phyloP scores from a whole-genome alignment of 345 rosid genomes.

The Moricandia moricandioides region DNA sequence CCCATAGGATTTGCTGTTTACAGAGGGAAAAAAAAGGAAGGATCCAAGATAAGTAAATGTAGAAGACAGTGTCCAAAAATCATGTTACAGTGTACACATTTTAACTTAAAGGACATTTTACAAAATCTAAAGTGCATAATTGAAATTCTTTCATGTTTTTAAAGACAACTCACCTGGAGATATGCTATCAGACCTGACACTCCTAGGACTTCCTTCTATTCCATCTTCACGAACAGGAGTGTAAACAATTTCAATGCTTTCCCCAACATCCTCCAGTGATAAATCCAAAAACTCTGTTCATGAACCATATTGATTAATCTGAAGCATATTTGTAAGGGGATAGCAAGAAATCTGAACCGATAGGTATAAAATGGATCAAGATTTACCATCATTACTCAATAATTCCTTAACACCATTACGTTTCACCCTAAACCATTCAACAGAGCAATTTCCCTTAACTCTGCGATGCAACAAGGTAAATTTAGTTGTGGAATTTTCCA shows the following conservation, averaged over 20 bases:
- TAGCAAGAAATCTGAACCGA: conserved; percentile 9
- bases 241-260: conserved; percentile 70
- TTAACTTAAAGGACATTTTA: conserved; percentile 3
- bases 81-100: conserved; percentile 2
- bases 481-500: conserved; percentile 11
- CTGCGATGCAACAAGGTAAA: conserved; percentile 42
- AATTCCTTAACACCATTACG: conserved; percentile 61
- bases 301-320: conserved; percentile 17
- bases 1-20: conserved; percentile 87
- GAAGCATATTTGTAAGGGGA: conserved; percentile 7
- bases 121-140: background rate
- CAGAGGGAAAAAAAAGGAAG: too few relatives aligned
- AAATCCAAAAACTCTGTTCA: conserved; percentile 75
- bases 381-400: conserved; percentile 63
- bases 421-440: conserved; percentile 86
- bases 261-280: conserved; percentile 77
- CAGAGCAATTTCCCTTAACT: conserved; percentile 70
- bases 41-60: conserved; percentile 6
- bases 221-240: conserved; percentile 92
- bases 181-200: conserved; percentile 60
- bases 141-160: background rate
- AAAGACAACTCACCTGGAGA: conserved; percentile 66
- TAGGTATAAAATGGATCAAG: conserved; percentile 4
- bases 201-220: conserved; percentile 59
- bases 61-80: background rate